Conservation (phyloP, 805 yeast species). For the Maudiozyma serrabonitensis region DNA sequence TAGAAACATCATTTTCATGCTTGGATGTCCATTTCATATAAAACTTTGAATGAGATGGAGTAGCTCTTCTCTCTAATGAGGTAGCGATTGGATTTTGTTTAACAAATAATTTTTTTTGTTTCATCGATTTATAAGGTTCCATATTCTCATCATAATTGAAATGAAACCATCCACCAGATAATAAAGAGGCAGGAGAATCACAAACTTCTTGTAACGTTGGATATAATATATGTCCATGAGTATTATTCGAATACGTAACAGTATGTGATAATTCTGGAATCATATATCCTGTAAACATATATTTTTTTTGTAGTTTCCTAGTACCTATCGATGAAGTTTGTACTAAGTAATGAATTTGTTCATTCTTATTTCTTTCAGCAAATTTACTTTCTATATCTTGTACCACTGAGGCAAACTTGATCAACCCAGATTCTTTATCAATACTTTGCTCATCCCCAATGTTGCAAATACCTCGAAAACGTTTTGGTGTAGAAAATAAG, state of each 20-base stretch:
- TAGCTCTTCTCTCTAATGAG: conserved; percentile 4
- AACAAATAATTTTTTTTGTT: conserved; percentile 12
- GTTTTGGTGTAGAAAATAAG: conserved; percentile 33
- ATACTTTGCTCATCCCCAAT: no score
- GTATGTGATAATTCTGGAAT: conserved; percentile 14
- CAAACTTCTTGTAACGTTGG: conserved; percentile 22
- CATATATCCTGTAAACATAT: conserved; percentile 19
- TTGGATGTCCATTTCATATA: conserved; percentile 41
- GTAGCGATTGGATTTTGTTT: conserved; percentile 13
- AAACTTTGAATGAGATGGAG: conserved; percentile 61
- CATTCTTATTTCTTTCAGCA: not conserved
- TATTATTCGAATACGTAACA: conserved; percentile 1
- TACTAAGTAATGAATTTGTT: conserved; percentile 19
- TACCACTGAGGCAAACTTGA: not conserved
- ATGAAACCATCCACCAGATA: conserved; percentile 25
- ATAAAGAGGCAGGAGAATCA: conserved; percentile 14
- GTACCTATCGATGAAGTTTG: conserved; percentile 30
- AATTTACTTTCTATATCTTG: not conserved
- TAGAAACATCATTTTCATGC: conserved; percentile 31
- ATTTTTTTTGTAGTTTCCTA: conserved; percentile 11
- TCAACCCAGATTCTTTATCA: not conserved
- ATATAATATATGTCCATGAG: conserved; percentile 18
- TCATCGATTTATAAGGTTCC: conserved; percentile 11
- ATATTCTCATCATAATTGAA: conserved; percentile 12
- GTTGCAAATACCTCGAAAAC: no score